phyloP scores from a whole-genome alignment of 2,329 filamentous ascomycete species.

The Aspergillus udagawae region DNA sequence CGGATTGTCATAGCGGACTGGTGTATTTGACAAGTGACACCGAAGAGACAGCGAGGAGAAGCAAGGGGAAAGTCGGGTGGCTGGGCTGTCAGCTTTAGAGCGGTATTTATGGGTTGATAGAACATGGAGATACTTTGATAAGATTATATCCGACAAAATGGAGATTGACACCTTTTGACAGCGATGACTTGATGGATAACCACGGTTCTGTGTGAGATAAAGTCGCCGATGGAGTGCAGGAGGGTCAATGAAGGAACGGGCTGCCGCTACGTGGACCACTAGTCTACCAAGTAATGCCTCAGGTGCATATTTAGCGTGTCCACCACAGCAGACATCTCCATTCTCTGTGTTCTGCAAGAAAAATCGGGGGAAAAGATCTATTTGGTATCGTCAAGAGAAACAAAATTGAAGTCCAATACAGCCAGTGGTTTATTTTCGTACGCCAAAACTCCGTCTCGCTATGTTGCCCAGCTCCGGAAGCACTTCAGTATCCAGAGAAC shows the following conservation, averaged over 20 bases:
- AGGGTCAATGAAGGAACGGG: too few species aligned
- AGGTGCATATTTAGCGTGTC: not conserved
- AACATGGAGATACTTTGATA: too few species aligned
- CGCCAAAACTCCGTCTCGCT: not conserved
- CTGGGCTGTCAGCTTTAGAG: not conserved
- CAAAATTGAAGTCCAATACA: not conserved
- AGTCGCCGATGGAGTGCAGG: not conserved
- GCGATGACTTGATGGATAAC: not conserved
- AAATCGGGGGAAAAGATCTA: not conserved
- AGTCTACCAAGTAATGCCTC: not conserved
- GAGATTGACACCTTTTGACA: too few species aligned
- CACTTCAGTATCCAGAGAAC: not conserved
- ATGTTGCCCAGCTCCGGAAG: not conserved
- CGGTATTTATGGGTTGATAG: too few species aligned
- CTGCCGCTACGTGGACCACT: not conserved
- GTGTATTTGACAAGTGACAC: not conserved
- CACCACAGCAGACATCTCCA: not conserved
- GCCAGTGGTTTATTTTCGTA: not conserved
- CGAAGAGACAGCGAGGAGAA: not conserved
- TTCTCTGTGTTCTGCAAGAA: not conserved
- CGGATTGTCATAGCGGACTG: constrained; percentile 6
- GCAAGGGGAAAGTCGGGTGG: not conserved
- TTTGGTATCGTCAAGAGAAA: not conserved
- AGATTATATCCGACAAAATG: too few species aligned
- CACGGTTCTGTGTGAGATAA: not conserved